Conservation (phyloP, 306 rosid genomes). For the Prinsepia uniflora region DNA sequence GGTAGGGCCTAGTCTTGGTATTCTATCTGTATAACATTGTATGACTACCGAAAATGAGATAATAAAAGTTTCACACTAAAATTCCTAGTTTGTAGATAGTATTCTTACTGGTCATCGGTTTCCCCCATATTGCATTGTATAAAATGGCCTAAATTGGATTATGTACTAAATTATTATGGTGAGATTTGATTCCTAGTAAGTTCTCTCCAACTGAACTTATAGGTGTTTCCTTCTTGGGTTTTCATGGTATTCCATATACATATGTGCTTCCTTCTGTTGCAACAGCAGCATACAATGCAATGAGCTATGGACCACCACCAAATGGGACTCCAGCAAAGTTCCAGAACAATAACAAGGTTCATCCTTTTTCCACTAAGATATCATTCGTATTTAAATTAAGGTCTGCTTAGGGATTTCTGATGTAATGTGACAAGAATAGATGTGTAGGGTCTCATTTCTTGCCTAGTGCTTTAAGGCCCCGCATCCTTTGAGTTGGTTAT, state of each 20-base stretch:
- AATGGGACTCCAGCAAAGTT: conserved; percentile 77
- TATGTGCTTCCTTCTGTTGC: conserved; percentile 74
- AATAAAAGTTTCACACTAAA: background rate
- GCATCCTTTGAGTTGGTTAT: background rate
- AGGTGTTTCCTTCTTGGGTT: conserved; percentile 64
- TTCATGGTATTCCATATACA: conserved; percentile 60
- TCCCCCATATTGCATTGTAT: background rate
- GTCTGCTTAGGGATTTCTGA: background rate
- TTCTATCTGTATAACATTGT: background rate
- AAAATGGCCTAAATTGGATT: conserved; percentile 4
- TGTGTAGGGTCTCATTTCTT: background rate
- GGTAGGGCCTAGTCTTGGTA: background rate
- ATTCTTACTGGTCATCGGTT: background rate
- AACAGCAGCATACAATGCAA: conserved; percentile 58
- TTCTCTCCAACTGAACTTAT: conserved; percentile 35
- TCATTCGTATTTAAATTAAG: conserved; percentile 22
- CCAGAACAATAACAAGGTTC: conserved; percentile 70
- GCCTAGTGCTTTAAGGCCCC: background rate
- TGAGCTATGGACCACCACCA: conserved; percentile 46
- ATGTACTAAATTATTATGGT: conserved; percentile 12
- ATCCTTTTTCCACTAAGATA: conserved; percentile 23
- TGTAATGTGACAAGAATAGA: background rate
- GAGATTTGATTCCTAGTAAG: conserved; percentile 36
- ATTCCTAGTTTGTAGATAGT: background rate
- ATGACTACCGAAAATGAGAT: background rate